A percentile compares a stretch with the other conserved stretches of the same genome.
Conservation (phyloP, 2,329 filamentous ascomycete species). For the Fusarium sp. region DNA sequence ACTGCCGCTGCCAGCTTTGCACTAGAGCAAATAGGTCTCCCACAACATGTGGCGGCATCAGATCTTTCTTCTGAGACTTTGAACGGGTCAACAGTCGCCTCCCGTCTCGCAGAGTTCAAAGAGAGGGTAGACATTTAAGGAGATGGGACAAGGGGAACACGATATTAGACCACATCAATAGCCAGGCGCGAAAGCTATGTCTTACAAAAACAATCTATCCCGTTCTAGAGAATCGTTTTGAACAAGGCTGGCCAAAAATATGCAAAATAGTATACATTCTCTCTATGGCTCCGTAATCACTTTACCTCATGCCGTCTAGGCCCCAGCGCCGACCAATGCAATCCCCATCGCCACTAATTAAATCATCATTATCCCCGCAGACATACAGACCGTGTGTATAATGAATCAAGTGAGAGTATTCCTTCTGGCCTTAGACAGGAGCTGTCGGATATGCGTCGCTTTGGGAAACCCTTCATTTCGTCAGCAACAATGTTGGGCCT, state of each 20-base stretch:
- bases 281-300: not conserved
- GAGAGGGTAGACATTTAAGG: no score
- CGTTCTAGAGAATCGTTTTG: no score
- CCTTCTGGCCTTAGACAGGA: not conserved
- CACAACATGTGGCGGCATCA: not conserved
- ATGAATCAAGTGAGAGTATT: not conserved
- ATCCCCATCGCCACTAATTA: not conserved
- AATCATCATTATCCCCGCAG: not conserved
- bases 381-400: not conserved
- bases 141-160: no score
- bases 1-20: not conserved
- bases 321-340: not conserved
- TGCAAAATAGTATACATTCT: no score
- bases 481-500: not conserved
- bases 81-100: not conserved
- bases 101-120: not conserved
- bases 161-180: no score
- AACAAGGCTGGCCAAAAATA: no score
- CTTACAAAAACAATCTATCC: no score
- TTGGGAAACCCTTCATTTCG: not conserved
- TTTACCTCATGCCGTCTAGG: no score
- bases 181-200: no score
- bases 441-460: not conserved
- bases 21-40: not conserved
- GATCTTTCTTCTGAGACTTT: rapidly evolving